A percentile compares a stretch with the other conserved stretches of the same genome.
These are phyloP conservation scores for Paramecium sonneborni DNA, from an alignment of 73 alveolate genomes.

Conservation along the genomic window DNA sequence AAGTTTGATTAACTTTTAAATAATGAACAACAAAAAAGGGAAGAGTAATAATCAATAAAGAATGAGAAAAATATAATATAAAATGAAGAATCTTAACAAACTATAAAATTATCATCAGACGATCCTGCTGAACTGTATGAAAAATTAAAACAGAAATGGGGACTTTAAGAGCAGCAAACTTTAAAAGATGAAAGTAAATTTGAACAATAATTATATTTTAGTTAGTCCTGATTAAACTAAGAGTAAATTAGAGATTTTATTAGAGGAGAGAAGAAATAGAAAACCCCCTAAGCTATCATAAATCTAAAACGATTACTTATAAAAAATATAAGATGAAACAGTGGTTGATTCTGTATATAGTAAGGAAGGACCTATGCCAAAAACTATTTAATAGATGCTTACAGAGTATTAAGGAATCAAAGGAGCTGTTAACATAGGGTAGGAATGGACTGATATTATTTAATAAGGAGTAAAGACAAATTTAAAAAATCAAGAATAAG, in stretches of 20 bases:
- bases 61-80: not conserved
- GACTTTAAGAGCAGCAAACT: not conserved
- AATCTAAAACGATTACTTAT: not conserved
- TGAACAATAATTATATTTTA: not conserved
- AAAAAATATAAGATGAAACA: not conserved
- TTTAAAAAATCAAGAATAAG: not conserved
- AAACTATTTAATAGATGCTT: not conserved
- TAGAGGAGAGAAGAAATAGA: conserved; percentile 16
- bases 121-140: conserved; percentile 46
- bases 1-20: not conserved
- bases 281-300: not conserved
- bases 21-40: not conserved
- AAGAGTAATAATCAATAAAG: not conserved
- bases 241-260: not conserved
- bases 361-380: conserved; percentile 31
- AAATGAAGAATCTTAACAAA: not conserved
- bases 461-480: not conserved
- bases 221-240: not conserved
- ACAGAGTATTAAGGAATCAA: not conserved
- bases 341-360: not conserved
- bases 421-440: conserved; percentile 42
- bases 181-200: not conserved
- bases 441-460: conserved; percentile 19
- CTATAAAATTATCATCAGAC: not conserved
- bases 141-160: conserved; percentile 39